Conservation (phyloP, 768 basidiomycete genomes). For the Zangia roseola region DNA sequence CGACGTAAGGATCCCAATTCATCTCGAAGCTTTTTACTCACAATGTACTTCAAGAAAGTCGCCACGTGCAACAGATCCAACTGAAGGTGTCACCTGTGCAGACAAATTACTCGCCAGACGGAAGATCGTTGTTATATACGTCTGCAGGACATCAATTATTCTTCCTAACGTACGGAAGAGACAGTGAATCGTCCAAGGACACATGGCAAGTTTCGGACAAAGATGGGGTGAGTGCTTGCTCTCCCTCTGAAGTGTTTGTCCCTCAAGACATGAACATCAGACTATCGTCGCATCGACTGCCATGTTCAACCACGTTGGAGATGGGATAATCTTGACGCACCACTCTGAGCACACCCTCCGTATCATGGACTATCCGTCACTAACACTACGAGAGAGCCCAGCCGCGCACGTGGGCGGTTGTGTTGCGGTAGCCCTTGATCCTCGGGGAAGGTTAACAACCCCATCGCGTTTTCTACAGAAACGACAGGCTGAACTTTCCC, state of each 20-base stretch:
- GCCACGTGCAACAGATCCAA: slow-evolving; percentile 57
- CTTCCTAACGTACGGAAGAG: slow-evolving; percentile 57
- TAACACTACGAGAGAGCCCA: slow-evolving; percentile 56
- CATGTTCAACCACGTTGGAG: slow-evolving; percentile 74
- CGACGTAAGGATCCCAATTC: slow-evolving; percentile 51
- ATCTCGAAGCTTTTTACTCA: slow-evolving; percentile 4
- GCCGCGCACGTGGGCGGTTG: slow-evolving; percentile 84
- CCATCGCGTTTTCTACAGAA: background rate
- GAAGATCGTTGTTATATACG: slow-evolving; percentile 60
- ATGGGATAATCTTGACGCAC: slow-evolving; percentile 66
- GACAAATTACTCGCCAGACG: slow-evolving; percentile 72
- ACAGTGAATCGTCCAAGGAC: slow-evolving; percentile 52
- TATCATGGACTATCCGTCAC: slow-evolving; percentile 66
- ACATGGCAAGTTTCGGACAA: slow-evolving; percentile 43
- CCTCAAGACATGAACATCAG: slow-evolving; percentile 24
- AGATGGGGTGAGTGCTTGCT: slow-evolving; percentile 17
- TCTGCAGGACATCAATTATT: slow-evolving; percentile 60
- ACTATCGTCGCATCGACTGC: slow-evolving; percentile 58
- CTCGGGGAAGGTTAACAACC: slow-evolving; percentile 60
- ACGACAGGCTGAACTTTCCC: slow-evolving; percentile 1
- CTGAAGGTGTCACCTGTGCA: slow-evolving; percentile 63
- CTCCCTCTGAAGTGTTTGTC: background rate
- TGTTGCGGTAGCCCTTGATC: slow-evolving; percentile 71
- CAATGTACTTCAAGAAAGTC: slow-evolving; percentile 52
- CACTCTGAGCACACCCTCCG: slow-evolving; percentile 64